Conservation (phyloP, 805 yeast species). For the Scheffersomyces lignosus region DNA sequence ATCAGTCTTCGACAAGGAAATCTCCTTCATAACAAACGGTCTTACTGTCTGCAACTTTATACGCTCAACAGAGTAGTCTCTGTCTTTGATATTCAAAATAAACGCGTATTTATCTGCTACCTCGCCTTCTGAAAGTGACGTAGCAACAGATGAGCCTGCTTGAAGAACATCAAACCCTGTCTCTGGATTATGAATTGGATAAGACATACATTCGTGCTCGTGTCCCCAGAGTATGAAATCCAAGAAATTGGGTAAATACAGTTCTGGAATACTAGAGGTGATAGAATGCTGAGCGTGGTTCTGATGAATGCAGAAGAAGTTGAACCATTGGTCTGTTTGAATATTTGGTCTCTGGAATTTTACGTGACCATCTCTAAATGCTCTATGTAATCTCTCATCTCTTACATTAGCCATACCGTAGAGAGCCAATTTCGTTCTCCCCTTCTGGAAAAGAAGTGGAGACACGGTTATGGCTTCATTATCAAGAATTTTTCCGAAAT, state of each 20-base stretch:
- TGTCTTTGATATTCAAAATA: constrained; percentile 62
- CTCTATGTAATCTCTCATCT: constrained; percentile 82
- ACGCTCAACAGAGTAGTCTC: constrained; percentile 55
- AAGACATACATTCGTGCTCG: constrained; percentile 90
- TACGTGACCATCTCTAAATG: constrained; percentile 79
- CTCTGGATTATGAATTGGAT: constrained; percentile 57
- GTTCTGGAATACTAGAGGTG: constrained; percentile 83
- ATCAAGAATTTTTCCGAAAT: constrained; percentile 80
- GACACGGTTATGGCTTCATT: constrained; percentile 70
- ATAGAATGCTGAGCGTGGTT: constrained; percentile 81
- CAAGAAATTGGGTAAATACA: constrained; percentile 74
- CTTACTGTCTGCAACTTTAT: constrained; percentile 70
- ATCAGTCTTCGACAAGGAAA: constrained; percentile 52
- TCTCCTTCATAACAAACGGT: constrained; percentile 75
- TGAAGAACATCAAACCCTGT: constrained; percentile 78
- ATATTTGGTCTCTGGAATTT: constrained; percentile 71
- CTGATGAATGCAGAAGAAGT: constrained; percentile 85
- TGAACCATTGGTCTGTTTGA: constrained; percentile 71
- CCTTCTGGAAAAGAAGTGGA: constrained; percentile 83
- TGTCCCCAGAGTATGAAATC: constrained; percentile 96
- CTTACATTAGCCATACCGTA: constrained; percentile 88
- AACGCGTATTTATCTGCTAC: constrained; percentile 73
- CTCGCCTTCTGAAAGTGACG: constrained; percentile 86
- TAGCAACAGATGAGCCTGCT: constrained; percentile 93
- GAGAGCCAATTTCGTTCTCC: constrained; percentile 75